Evolutionary conservation across 148 eudicot species (phyloP), one percentile per base, ranked within the genome.

Genomic region (Tetragonia tetragonoides): DNA sequence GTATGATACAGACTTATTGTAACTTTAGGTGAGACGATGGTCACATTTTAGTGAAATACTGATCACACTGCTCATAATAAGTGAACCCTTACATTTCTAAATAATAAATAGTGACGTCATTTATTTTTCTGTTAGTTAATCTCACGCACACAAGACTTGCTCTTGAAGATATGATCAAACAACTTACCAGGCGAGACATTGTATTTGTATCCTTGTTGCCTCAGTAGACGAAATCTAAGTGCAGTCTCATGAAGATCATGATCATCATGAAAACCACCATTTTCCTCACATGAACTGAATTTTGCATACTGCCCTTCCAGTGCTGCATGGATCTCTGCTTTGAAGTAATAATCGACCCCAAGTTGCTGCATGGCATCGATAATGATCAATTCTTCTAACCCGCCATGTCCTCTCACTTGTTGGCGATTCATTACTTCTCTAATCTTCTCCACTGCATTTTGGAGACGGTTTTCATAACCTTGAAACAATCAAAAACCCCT

Each of bases 181-280:
- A 28, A 28, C 34, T 28, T 28, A 28, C 34, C 34, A 28, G 34
- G 34, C 0, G 34, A 41, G 83, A 24, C 18, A 80, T 20, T 17
- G 87, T 81, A 69, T 28, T 77, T 37, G 72, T 87, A 84, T 41
- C 87, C 91, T 37, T 83, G 75, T 75, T 88, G 91, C 74, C 90
- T 83, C 39, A 90, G 34, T 6, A 90, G 80, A 5, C 91, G 82
- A 75, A 90, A 90, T 40, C 76, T 39, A 44, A 86, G 81, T 23
- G 93, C 83, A 75, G 76, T 74, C 37, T 80, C 78, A 21, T 80
- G 79, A 62, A 90, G 85, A 64, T 75, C 72, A 40, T 54, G 4
- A 12, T 10, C 18, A 28, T 28, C 34, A 28, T 28, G 1, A 28
- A 28, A 28, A 54, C 37, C 54, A 18, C 68, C 73, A 21, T 71